These are phyloP conservation scores for Apiospora koreana DNA, from an alignment of 2,329 filamentous ascomycete species.

Conservation along the genomic window DNA sequence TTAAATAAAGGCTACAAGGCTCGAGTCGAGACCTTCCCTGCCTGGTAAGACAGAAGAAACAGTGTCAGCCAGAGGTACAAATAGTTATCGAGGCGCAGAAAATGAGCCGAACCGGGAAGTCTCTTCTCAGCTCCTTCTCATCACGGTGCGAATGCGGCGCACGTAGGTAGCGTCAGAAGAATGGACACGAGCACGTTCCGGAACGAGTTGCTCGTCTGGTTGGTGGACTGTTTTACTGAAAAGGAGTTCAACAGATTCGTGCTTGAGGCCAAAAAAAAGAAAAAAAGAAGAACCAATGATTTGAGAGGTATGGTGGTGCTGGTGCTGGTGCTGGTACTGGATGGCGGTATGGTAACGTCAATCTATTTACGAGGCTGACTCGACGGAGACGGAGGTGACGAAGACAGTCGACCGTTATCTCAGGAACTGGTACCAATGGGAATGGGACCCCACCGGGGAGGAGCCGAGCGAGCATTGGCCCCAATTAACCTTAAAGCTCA, in stretches of 20 bases:
- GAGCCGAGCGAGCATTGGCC: neutral
- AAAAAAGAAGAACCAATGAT: neutral
- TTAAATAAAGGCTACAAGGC: constrained; percentile 18
- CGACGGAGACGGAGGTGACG: neutral
- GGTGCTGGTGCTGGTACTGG: neutral
- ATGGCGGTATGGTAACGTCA: neutral
- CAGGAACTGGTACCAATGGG: too few species aligned
- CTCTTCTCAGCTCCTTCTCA: constrained; percentile 30
- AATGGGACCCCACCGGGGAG: neutral
- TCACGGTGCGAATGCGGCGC: constrained; percentile 21
- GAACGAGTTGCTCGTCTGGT: neutral
- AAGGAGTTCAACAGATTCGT: neutral
- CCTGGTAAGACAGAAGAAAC: constrained; percentile 23
- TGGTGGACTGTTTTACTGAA: neutral
- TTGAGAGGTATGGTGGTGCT: neutral
- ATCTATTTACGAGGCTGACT: constrained; percentile 6
- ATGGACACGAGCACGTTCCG: constrained; percentile 10
- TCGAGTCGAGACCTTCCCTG: constrained; percentile 21
- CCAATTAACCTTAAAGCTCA: neutral
- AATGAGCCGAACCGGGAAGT: constrained; percentile 38
- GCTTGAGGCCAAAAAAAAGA: neutral
- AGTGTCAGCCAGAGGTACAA: constrained; percentile 30
- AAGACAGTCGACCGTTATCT: neutral
- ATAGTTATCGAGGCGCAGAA: constrained; percentile 28
- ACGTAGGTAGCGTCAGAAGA: constrained; percentile 6